Base-by-base conservation (phyloP, 2,329 filamentous ascomycete species). In the Aspergillus sp. region DNA sequence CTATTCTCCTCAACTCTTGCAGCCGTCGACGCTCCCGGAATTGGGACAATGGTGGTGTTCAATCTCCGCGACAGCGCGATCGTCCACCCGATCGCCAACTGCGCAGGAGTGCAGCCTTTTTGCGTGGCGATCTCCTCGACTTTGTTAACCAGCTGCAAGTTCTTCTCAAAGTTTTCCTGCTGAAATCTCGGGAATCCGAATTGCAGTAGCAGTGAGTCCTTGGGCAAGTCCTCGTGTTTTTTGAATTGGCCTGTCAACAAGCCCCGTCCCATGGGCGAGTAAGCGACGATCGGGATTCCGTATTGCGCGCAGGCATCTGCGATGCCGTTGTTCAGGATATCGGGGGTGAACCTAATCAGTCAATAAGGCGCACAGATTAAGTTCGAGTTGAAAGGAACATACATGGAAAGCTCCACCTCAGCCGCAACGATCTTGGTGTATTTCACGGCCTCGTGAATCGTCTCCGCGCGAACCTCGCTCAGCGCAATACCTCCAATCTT, bases 71-170 rank as follows among this genome's bases (percentile, higher is more conserved):
- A 83, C 49, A 87, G 76, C 1, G 80, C 75, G 47, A 81, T 69
- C 1, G 87, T 74, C 89, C 90, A 93, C 56, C 82, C 83, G 59
- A 92, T 78, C 11, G 89, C 89, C 41, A 92, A 78, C 76, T 92
- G 89, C 2, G 83, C 83, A 2, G 85, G 71, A 0, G 86, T 89
- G 71, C 82, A 85, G 0, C 82, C 82, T 76, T 90, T 91, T 68
- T 80, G 79, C 67, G 79, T 71, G 1, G 89, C 89, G 38, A 92
- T 68, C 23, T 78, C 77, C 70, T 87, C 78, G n/a, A 92, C 74
- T 60, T 85, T 80, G 6, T 80, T 66, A 5, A 88, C 85, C 6
- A 92, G 81, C 70, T 86, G 75, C 5, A 91, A 69, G 74, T 92
- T 92, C 72, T 83, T 82, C 41, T 83, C 79, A 68, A 92, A 89